A percentile compares a stretch with the other conserved stretches of the same genome.
Evolutionary conservation across 495 filamentous ascomycete genomes (phyloP).

Genomic region (Aspergillus cristatus): DNA sequence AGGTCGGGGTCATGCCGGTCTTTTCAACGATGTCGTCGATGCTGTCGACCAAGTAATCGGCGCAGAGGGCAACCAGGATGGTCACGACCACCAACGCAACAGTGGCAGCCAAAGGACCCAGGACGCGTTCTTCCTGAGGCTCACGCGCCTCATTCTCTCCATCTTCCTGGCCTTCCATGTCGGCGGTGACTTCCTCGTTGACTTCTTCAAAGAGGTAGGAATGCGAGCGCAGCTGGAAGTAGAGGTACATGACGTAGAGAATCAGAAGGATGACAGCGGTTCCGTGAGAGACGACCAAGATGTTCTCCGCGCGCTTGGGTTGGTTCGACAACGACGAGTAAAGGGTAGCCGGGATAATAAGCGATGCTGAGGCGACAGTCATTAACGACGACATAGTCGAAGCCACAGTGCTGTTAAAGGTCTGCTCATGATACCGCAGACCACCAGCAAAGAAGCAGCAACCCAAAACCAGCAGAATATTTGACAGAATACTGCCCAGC

Average conservation of each 20-base stretch:
- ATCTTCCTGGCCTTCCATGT: constrained; percentile 21
- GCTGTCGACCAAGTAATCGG: constrained; percentile 86
- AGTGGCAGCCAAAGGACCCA: constrained; percentile 62
- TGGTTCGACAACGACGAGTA: constrained; percentile 46
- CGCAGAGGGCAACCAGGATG: constrained; percentile 77
- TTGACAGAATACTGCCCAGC: constrained; percentile 94
- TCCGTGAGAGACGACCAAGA: constrained; percentile 79
- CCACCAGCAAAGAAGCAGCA: constrained; percentile 95
- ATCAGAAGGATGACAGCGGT: constrained; percentile 82
- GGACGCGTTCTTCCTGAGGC: constrained; percentile 47
- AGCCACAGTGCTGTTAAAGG: constrained; percentile 79
- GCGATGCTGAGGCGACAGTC: constrained; percentile 80
- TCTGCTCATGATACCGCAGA: constrained; percentile 54
- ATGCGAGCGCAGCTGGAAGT: constrained; percentile 84
- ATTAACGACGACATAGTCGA: constrained; percentile 95
- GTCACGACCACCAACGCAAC: constrained; percentile 69
- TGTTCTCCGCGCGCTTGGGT: constrained; percentile 34
- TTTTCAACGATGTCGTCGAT: constrained; percentile 82
- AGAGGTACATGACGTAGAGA: constrained; percentile 83
- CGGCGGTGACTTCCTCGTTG: constrained; percentile 18
- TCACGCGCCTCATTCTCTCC: constrained; percentile 19
- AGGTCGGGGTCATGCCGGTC: constrained; percentile 85
- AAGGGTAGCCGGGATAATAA: constrained; percentile 84
- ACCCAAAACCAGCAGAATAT: constrained; percentile 87
- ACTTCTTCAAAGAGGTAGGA: constrained; percentile 68